Percentiles rank a stretch among this genome's conserved stretches.
phyloP scores from a whole-genome alignment of 768 basidiomycete genomes.

The Cystobasidium onofrii region DNA sequence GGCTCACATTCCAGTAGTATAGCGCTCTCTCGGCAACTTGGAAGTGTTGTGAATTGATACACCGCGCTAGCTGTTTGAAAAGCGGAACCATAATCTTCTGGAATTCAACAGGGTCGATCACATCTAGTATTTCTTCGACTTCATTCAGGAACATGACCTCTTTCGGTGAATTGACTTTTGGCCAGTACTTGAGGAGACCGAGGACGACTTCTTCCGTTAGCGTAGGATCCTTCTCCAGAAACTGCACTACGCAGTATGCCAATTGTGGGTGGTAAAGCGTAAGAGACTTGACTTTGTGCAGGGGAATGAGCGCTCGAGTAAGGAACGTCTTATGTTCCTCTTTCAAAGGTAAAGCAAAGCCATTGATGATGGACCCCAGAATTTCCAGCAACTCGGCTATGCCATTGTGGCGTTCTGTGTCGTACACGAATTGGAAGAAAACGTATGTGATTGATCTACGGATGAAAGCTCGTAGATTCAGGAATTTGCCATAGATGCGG shows the following conservation, averaged over 20 bases:
- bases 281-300: slow-evolving; percentile 95
- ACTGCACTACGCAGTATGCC: slow-evolving; percentile 98
- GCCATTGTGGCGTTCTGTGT: slow-evolving; percentile 97
- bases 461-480: slow-evolving; percentile 96
- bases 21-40: slow-evolving; percentile 84
- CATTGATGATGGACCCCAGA: slow-evolving; percentile 97
- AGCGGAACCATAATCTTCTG: slow-evolving; percentile 86
- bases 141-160: slow-evolving; percentile 99
- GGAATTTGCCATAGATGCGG: slow-evolving; percentile 98
- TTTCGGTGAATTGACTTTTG: slow-evolving; percentile 97
- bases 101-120: slow-evolving; percentile 93
- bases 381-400: slow-evolving; percentile 98
- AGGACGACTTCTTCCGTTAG: slow-evolving; percentile 93
- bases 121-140: slow-evolving; percentile 96
- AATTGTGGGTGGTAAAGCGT: slow-evolving; percentile 98
- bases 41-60: slow-evolving; percentile 99
- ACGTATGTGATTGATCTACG: slow-evolving; percentile 99
- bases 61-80: slow-evolving; percentile 88
- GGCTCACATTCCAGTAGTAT: slow-evolving; percentile 77
- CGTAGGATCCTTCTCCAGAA: slow-evolving; percentile 86
- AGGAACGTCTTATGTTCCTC: slow-evolving; percentile 98
- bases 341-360: slow-evolving; percentile 93
- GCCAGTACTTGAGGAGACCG: slow-evolving; percentile 95
- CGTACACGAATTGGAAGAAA: slow-evolving; percentile 98
- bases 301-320: slow-evolving; percentile 80